A percentile compares a stretch with the other conserved stretches of the same genome.
Conservation (phyloP, 768 basidiomycete genomes). For the Trametes meyenii region DNA sequence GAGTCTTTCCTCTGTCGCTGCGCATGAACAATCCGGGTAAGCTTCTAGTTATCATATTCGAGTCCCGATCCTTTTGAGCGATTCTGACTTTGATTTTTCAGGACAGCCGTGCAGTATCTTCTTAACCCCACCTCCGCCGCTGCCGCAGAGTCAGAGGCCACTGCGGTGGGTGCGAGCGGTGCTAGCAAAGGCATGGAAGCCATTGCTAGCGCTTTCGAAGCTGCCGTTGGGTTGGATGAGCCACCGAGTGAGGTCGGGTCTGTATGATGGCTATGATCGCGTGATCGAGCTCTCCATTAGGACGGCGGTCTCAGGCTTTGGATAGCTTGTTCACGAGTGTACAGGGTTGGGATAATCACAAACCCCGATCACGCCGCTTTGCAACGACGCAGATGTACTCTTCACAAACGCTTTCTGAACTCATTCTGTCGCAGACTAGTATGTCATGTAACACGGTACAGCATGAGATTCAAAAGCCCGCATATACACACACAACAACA, state of each 20-base stretch:
- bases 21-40: slow-evolving; percentile 44
- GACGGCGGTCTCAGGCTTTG: neutral
- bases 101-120: slow-evolving; percentile 28
- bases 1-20: slow-evolving; percentile 57
- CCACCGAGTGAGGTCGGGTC: slow-evolving; percentile 28
- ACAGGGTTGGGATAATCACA: no score
- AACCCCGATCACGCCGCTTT: no score
- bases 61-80: neutral
- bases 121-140: slow-evolving; percentile 30
- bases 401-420: no score
- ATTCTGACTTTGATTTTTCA: slow-evolving; percentile 8
- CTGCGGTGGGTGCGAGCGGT: slow-evolving; percentile 14
- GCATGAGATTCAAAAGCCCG: no score
- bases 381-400: no score
- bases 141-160: neutral
- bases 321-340: no score
- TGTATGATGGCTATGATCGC: neutral
- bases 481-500: no score
- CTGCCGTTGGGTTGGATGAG: slow-evolving; percentile 32
- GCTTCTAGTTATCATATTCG: neutral
- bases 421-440: no score
- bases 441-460: no score
- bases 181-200: slow-evolving; percentile 15
- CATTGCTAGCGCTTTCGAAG: slow-evolving; percentile 26
- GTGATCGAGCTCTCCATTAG: neutral